Evolutionary conservation across 768 basidiomycete genomes (phyloP).

Genomic region (Hericium erinaceus): DNA sequence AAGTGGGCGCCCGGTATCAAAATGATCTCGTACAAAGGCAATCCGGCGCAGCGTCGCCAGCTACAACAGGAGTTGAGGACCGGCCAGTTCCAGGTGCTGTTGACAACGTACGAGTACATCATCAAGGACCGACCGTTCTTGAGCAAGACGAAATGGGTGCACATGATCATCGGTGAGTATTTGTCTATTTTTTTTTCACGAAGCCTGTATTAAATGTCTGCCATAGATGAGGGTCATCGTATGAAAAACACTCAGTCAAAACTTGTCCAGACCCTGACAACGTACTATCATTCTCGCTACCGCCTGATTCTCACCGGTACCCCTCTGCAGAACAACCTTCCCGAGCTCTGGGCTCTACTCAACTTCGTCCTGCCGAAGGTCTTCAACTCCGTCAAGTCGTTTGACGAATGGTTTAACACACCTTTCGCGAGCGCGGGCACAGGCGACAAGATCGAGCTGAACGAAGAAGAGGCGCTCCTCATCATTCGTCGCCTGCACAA

Average conservation of each 20-base stretch:
- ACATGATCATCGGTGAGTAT: conserved; percentile 86
- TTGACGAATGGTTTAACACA: conserved; percentile 99
- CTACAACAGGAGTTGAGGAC: conserved; percentile 70
- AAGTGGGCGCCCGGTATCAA: conserved; percentile 88
- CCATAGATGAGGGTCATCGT: conserved; percentile 85
- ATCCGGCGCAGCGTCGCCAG: conserved; percentile 71
- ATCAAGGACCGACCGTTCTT: conserved; percentile 92
- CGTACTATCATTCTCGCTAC: conserved; percentile 87
- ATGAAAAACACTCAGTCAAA: conserved; percentile 96
- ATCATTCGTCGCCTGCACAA: conserved; percentile 96
- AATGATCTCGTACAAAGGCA: conserved; percentile 84
- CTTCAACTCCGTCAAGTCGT: conserved; percentile 98
- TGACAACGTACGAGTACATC: conserved; percentile 96
- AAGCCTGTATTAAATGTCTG: neutral
- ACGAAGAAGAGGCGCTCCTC: conserved; percentile 98
- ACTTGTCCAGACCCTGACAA: conserved; percentile 80
- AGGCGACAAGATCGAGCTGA: conserved; percentile 95
- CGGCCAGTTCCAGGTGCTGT: conserved; percentile 81
- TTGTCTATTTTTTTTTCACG: neutral
- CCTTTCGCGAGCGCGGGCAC: conserved; percentile 98
- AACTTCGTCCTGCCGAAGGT: conserved; percentile 93
- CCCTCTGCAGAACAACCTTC: conserved; percentile 93
- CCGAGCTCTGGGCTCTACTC: conserved; percentile 90
- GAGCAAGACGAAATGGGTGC: conserved; percentile 89
- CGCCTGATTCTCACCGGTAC: conserved; percentile 94